These are phyloP conservation scores for Microthlaspi erraticum DNA, from an alignment of 345 rosid genomes.

Conservation along the genomic window DNA sequence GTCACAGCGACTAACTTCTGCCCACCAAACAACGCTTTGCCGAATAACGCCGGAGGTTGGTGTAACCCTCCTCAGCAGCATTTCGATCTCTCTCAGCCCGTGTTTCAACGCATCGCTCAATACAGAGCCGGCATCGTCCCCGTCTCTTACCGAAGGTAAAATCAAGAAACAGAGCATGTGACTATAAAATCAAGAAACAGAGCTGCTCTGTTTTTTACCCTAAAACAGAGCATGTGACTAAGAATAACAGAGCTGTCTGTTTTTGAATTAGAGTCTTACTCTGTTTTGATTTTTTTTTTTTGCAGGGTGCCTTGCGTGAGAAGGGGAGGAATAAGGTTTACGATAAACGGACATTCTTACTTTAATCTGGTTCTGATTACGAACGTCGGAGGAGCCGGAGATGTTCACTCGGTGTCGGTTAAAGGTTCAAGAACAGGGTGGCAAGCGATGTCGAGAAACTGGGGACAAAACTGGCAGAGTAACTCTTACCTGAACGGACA, in stretches of 20 bases:
- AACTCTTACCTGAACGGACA: conserved; percentile 72
- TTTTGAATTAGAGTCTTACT: not conserved
- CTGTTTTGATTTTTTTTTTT: not conserved
- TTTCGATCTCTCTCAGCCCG: conserved; percentile 83
- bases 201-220: conserved; percentile 16
- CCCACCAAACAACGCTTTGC: conserved; percentile 80
- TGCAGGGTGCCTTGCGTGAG: conserved; percentile 71
- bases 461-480: conserved; percentile 93
- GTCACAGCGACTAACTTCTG: conserved; percentile 88
- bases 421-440: conserved; percentile 78
- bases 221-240: not conserved
- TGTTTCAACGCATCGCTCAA: conserved; percentile 82
- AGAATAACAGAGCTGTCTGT: conserved; percentile 4
- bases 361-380: conserved; percentile 76
- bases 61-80: conserved; percentile 86
- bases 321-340: conserved; percentile 76
- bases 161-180: not conserved
- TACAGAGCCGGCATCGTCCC: conserved; percentile 82
- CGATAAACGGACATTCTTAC: conserved; percentile 82
- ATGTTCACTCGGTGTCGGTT: conserved; percentile 61
- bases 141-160: conserved; percentile 68
- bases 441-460: conserved; percentile 82
- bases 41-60: conserved; percentile 83
- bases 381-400: conserved; percentile 87
- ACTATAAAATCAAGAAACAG: conserved; percentile 1